Conservation (phyloP, 2,329 filamentous ascomycete species). For the Lachnellula subtilissima region DNA sequence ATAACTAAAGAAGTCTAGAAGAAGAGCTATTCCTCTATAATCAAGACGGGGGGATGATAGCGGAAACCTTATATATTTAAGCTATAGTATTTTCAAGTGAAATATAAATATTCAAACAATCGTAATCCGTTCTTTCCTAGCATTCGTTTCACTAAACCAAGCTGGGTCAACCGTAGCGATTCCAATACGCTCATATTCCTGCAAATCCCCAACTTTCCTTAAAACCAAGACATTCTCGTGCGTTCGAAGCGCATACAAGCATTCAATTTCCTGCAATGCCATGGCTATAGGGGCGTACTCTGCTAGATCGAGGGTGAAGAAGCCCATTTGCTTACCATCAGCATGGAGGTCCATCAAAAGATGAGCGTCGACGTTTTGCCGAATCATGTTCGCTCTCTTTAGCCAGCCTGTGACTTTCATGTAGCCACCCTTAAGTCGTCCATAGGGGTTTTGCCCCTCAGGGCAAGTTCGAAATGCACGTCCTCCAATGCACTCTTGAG, state of each 20-base stretch:
- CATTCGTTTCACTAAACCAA: constrained; percentile 4
- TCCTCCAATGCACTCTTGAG: constrained; percentile 2
- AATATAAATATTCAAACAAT: constrained; percentile 1
- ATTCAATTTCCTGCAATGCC: constrained; percentile 1
- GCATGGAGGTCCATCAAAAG: constrained; percentile 1
- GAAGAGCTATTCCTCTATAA: not conserved
- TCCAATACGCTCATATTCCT: constrained; percentile 9
- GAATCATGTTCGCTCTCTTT: constrained; percentile 1
- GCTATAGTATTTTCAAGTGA: too few species aligned
- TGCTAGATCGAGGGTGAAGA: constrained; percentile 3
- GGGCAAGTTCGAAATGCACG: constrained; percentile 2
- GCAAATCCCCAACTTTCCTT: not conserved
- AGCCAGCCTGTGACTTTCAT: constrained; percentile 4
- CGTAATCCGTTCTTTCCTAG: constrained; percentile 5
- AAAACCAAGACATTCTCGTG: constrained; percentile 5
- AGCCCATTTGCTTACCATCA: not conserved
- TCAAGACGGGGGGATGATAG: not conserved
- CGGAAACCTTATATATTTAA: not conserved
- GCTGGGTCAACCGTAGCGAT: constrained; percentile 5
- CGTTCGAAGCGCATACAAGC: constrained; percentile 4
- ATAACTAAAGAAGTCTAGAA: too few species aligned
- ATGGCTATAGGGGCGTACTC: not conserved
- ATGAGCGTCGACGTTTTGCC: not conserved
- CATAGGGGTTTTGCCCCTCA: constrained; percentile 3
- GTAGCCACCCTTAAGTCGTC: constrained; percentile 2